Percentiles rank a stretch among this genome's conserved stretches.
phyloP scores from a whole-genome alignment of 148 eudicot genomes.

The Drosera capensis region DNA sequence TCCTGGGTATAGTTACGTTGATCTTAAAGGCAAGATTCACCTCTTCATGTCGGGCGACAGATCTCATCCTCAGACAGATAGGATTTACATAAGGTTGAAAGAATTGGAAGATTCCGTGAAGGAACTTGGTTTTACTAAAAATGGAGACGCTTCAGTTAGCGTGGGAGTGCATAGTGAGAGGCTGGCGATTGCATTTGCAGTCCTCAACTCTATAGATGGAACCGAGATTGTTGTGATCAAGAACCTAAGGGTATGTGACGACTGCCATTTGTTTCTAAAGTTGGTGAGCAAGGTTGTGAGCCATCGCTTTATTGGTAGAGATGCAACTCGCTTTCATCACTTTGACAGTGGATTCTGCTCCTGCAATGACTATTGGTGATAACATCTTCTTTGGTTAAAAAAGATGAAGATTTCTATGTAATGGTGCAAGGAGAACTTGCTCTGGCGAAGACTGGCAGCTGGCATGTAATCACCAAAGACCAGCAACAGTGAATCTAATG shows the following conservation, averaged over 20 bases:
- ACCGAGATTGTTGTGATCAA: constrained; percentile 53
- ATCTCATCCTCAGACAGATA: constrained; percentile 40
- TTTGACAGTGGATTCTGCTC: constrained; percentile 54
- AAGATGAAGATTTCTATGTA: too few relatives aligned
- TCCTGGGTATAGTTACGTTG: constrained; percentile 69
- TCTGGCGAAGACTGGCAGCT: too few relatives aligned
- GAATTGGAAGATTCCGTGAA: constrained; percentile 27
- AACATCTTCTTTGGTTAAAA: too few relatives aligned
- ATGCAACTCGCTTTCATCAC: constrained; percentile 79
- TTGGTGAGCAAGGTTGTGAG: constrained; percentile 43
- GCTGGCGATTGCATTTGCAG: constrained; percentile 59
- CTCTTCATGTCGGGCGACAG: constrained; percentile 62
- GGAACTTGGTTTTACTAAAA: constrained; percentile 11
- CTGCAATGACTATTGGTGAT: constrained; percentile 67
- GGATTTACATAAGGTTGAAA: constrained; percentile 33
- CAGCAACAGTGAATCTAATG: too few relatives aligned
- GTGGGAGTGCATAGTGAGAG: constrained; percentile 56
- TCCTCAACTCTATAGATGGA: constrained; percentile 28
- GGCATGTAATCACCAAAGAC: too few relatives aligned
- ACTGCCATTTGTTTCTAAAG: constrained; percentile 61
- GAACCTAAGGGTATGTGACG: constrained; percentile 68
- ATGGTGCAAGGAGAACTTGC: too few relatives aligned
- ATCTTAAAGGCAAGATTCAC: constrained; percentile 37
- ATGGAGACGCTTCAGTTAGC: constrained; percentile 12
- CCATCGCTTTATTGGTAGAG: constrained; percentile 47